Percentiles rank a stretch among this genome's conserved stretches.
These are phyloP conservation scores for Wolfiporia cocos DNA, from an alignment of 1,284 basidiomycete species.

Conservation along the genomic window DNA sequence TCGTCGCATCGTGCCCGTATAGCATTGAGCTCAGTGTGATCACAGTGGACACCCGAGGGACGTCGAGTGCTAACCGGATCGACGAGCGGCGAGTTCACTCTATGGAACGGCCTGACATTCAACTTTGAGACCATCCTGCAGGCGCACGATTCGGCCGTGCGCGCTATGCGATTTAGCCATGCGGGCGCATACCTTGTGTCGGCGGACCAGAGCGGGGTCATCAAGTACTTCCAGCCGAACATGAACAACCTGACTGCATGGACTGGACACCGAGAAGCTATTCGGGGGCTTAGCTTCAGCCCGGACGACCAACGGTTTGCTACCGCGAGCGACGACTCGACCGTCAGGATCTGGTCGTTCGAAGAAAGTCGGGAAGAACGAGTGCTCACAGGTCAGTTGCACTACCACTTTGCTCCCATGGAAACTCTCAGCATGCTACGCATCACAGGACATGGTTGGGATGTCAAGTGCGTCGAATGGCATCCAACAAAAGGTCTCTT, in stretches of 20 bases:
- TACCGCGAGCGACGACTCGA: constrained; percentile 92
- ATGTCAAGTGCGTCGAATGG: constrained; percentile 98
- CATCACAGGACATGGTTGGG: constrained; percentile 87
- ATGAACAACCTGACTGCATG: constrained; percentile 98
- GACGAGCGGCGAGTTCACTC: constrained; percentile 86
- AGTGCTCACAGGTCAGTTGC: constrained; percentile 67
- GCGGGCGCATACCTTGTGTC: constrained; percentile 90
- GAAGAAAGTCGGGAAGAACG: constrained; percentile 87
- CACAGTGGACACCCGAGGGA: constrained; percentile 94
- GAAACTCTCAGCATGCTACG: background rate
- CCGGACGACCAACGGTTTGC: constrained; percentile 91
- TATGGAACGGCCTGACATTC: constrained; percentile 99
- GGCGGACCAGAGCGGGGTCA: constrained; percentile 88
- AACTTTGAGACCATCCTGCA: constrained; percentile 99
- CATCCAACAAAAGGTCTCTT: constrained; percentile 94
- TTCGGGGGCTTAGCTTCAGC: constrained; percentile 87
- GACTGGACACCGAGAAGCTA: constrained; percentile 85
- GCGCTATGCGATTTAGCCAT: constrained; percentile 86
- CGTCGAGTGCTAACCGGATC: constrained; percentile 91
- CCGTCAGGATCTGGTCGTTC: constrained; percentile 94
- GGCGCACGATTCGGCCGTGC: constrained; percentile 93
- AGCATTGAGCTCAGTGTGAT: background rate
- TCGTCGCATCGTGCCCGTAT: background rate
- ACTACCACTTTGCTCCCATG: background rate
- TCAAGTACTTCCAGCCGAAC: constrained; percentile 99